Evolutionary conservation across 441 rosid genomes (phyloP), one percentile per base, ranked within the genome.

Genomic region (Populus trichocarpa): DNA sequence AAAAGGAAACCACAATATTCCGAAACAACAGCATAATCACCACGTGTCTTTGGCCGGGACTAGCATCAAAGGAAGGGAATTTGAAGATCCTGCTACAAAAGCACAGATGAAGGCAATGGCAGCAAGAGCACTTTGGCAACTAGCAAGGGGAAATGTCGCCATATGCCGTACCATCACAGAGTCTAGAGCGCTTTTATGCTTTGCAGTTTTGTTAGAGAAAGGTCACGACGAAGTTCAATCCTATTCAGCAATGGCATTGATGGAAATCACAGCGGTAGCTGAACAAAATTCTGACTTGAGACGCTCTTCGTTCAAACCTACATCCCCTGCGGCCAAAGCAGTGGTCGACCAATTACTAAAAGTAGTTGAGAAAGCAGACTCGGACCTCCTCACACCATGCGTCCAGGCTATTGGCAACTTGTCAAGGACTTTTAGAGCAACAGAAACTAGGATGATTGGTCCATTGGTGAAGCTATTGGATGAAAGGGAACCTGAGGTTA

Each of bases 21-120:
- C 79, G 76, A 87, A 82, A 72, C 86, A 82, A 42, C 73, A 81
- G 25, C 50, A 81, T 32, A 77, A 83, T 20, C 85, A 81, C 35
- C 91, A 85, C 28, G 84, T 86, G 53, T 86, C 95, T 14, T 78
- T 91, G 53, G 81, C 77, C 65, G 81, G 82, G 77, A 82, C 88
- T 9, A 82, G 83, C 82, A 84, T 79, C 83, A 87, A 90, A 69
- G 95, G 94, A 22, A 89, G 98, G 81, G 99, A 96, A 80, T 80
- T 80, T 2, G 99, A 96, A 85, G 97, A 92, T 70, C 90, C 98
- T 6, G 88, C 74, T 22, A 90, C 95, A 35, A 96, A 96, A 87
- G 83, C 94, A 6, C 80, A 85, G 40, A 92, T 93, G 97, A 96
- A 96, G 71, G 96, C 92, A 16, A 92, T 91, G 99, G 95, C 98